Conservation (phyloP, 495 filamentous ascomycete genomes). For the Delitschia confertaspora region DNA sequence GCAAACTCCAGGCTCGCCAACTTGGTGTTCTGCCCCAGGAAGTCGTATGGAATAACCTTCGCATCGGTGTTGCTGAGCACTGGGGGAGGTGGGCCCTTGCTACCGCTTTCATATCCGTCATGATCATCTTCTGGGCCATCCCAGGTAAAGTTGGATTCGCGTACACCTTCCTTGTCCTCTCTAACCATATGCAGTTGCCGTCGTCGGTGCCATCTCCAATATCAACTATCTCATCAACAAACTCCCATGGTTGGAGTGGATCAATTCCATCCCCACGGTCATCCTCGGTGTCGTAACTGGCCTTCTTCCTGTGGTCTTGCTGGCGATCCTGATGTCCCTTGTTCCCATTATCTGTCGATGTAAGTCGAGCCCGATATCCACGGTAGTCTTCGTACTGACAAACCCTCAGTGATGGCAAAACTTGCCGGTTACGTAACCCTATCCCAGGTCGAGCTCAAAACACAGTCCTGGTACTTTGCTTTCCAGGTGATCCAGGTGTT, state of each 20-base stretch:
- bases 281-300: constrained; percentile 79
- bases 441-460: constrained; percentile 72
- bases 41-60: constrained; percentile 80
- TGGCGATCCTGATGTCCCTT: constrained; percentile 82
- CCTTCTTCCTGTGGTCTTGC: constrained; percentile 67
- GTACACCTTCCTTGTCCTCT: neutral
- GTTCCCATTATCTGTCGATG: constrained; percentile 77
- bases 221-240: constrained; percentile 56
- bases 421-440: constrained; percentile 68
- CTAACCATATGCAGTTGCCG: constrained; percentile 44
- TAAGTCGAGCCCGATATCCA: constrained; percentile 40
- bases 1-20: constrained; percentile 64
- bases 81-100: constrained; percentile 58
- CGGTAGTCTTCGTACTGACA: constrained; percentile 13
- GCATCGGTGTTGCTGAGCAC: constrained; percentile 41
- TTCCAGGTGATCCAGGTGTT: constrained; percentile 97
- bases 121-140: constrained; percentile 95
- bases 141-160: constrained; percentile 36
- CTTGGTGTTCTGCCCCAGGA: constrained; percentile 80
- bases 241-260: constrained; percentile 61
- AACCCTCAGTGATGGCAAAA: constrained; percentile 56
- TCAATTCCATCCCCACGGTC: constrained; percentile 57
- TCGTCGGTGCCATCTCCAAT: constrained; percentile 83
- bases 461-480: constrained; percentile 85
- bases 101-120: constrained; percentile 57